These are phyloP conservation scores for Zygosaccharomyces kombuchaensis DNA, from an alignment of 805 yeast species.

Conservation along the genomic window DNA sequence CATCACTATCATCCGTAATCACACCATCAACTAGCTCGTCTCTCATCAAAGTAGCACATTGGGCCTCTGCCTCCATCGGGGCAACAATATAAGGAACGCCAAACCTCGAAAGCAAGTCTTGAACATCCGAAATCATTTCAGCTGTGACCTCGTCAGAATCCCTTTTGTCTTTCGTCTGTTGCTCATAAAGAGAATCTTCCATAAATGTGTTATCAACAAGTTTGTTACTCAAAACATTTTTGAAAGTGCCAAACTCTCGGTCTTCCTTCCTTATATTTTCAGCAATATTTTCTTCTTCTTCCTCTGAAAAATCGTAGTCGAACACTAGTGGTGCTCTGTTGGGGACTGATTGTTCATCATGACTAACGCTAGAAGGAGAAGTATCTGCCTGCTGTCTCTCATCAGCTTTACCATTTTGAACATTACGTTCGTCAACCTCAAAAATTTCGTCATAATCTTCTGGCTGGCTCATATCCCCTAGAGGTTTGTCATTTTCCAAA, in stretches of 20 bases:
- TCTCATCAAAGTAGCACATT: slow-evolving; percentile 76
- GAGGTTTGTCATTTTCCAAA: slow-evolving; percentile 9
- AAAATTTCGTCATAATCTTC: slow-evolving; percentile 12
- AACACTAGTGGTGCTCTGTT: slow-evolving; percentile 24
- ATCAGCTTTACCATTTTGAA: background rate
- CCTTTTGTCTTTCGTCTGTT: slow-evolving; percentile 63
- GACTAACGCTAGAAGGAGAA: background rate
- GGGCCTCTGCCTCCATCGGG: slow-evolving; percentile 99
- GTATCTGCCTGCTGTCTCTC: background rate
- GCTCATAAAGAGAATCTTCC: slow-evolving; percentile 51
- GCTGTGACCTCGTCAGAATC: slow-evolving; percentile 90
- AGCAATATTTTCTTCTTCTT: slow-evolving; percentile 67
- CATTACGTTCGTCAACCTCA: slow-evolving; percentile 23
- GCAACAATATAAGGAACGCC: slow-evolving; percentile 95
- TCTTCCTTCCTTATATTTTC: slow-evolving; percentile 67
- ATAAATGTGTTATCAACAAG: slow-evolving; percentile 24
- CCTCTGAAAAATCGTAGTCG: slow-evolving; percentile 69
- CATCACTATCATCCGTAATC: slow-evolving; percentile 96
- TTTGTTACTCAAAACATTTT: slow-evolving; percentile 32
- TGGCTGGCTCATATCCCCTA: background rate
- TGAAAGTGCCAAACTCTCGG: slow-evolving; percentile 62
- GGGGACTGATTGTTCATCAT: background rate
- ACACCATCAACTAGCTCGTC: slow-evolving; percentile 86
- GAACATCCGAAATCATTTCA: slow-evolving; percentile 84
- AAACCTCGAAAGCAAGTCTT: slow-evolving; percentile 77